A percentile compares a stretch with the other conserved stretches of the same genome.
Conservation (phyloP, 1,284 basidiomycete species). For the Cystobasidiaceae sp. region DNA sequence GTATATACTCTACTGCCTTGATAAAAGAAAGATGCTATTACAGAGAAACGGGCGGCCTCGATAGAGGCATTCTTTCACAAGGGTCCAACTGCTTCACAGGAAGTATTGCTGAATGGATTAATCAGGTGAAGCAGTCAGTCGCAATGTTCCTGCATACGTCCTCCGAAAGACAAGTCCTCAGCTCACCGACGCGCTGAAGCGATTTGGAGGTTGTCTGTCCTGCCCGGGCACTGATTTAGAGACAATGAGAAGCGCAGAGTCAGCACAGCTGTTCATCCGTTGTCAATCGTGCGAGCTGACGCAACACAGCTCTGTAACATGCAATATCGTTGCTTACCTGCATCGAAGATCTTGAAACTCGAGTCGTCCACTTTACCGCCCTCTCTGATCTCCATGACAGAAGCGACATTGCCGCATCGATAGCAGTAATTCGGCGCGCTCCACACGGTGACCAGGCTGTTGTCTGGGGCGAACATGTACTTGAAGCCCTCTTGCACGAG, state of each 20-base stretch:
- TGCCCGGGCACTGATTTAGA: constrained; percentile 32
- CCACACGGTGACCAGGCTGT: constrained; percentile 97
- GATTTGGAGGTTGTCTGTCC: constrained; percentile 28
- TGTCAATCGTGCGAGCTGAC: too few relatives aligned
- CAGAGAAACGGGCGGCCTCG: too few relatives aligned
- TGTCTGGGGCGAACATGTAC: constrained; percentile 94
- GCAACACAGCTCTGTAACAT: too few relatives aligned
- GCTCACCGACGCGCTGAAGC: constrained; percentile 32
- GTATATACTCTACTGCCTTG: too few relatives aligned
- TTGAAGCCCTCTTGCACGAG: constrained; percentile 97
- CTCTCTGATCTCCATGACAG: constrained; percentile 44
- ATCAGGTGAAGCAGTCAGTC: background rate
- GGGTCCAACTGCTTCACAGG: background rate
- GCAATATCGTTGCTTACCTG: constrained; percentile 41
- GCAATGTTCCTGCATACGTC: background rate
- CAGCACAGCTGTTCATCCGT: background rate
- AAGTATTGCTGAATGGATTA: constrained; percentile 30
- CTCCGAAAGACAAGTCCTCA: background rate
- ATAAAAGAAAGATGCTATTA: too few relatives aligned
- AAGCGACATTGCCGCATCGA: constrained; percentile 50
- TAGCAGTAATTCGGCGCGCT: constrained; percentile 99
- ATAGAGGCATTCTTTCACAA: too few relatives aligned
- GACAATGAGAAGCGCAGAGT: too few relatives aligned
- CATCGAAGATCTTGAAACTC: constrained; percentile 50
- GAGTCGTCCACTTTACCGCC: constrained; percentile 40